Evolutionary conservation across 768 basidiomycete species (phyloP), one percentile per base, ranked within the genome.

Genomic region (Podaxis rugospora): DNA sequence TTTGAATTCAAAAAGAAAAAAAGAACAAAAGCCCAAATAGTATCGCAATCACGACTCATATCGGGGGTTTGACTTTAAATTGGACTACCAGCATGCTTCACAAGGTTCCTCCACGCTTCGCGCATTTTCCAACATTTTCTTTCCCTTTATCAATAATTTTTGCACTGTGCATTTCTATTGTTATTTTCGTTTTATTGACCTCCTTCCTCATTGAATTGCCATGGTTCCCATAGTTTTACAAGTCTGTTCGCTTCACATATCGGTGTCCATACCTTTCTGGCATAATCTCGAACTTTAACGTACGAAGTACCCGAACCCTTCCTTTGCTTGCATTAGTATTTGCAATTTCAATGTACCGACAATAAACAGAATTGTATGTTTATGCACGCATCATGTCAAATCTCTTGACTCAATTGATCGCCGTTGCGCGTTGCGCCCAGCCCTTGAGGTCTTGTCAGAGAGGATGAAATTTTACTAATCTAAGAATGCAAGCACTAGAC

Each of bases 401-500:
- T 23, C 18, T 39, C n/a, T 28, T 21, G 18, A 28, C 10, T 49
- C 32, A 32, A 46, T 16, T 49, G 10, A 13, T 32, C 9, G 27
- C 35, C 28, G 55, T 23, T 21, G n/a, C 18, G 5, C 40, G 55
- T 23, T 21, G n/a, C 18, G 5, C 40, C 52, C 23, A 14, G 27
- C 5, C 10, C 32, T 36, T 9, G 21, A 49, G 40, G 16, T 36
- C 11, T 21, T 35, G 0, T 27, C n/a, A 18, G 49, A 23, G 37
- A 49, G 36, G 51, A 39, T 42, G 37, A 32, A 42, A 28, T 52
- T 42, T 28, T 27, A 52, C 40, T 59, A 59, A 37, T 61, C 59
- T 61, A 53, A 4, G 42, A 36, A 25, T 55, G 55, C 59, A 61
- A n/a, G 25, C 21, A 63, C 66, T 75, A 76, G 64, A 74, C 72